Percentiles rank a stretch among this genome's conserved stretches.
Conservation (phyloP, 192 early-diverging fungal species). For the Chytriomyces hyalinus region DNA sequence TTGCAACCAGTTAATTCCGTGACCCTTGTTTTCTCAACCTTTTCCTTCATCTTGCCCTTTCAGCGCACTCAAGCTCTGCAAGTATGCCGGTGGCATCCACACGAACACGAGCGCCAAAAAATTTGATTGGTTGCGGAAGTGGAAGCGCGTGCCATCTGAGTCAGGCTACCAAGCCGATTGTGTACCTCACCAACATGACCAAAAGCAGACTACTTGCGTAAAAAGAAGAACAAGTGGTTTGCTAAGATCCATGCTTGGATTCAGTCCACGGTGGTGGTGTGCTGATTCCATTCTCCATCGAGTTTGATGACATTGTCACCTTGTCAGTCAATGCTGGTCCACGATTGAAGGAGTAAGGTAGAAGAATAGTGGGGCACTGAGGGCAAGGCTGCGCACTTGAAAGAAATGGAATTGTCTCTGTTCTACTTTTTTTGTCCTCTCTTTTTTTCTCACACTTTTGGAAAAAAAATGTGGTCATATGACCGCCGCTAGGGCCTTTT, state of each 20-base stretch:
- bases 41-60: conserved; percentile 97
- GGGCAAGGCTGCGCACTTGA: conserved; percentile 52
- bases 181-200: conserved; percentile 84
- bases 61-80: conserved; percentile 97
- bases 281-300: conserved; percentile 86
- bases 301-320: conserved; percentile 66
- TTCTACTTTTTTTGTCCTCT: too few relatives aligned
- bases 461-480: too few relatives aligned
- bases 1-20: conserved; percentile 88
- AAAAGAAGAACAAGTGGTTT: conserved; percentile 87
- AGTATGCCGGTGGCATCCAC: conserved; percentile 97
- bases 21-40: conserved; percentile 96
- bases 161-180: conserved; percentile 46
- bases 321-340: too few relatives aligned
- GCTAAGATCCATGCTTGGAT: conserved; percentile 51
- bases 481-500: too few relatives aligned
- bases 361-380: conserved; percentile 57
- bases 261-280: conserved; percentile 43
- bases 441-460: too few relatives aligned
- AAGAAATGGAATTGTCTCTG: conserved; percentile 33
- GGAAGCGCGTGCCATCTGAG: too few relatives aligned
- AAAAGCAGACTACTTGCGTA: conserved; percentile 84
- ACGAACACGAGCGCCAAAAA: conserved; percentile 96
- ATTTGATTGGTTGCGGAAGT: conserved; percentile 71
- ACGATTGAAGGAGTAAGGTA: too few relatives aligned